phyloP scores from a whole-genome alignment of 768 basidiomycete genomes.

The Ramaria rubella region DNA sequence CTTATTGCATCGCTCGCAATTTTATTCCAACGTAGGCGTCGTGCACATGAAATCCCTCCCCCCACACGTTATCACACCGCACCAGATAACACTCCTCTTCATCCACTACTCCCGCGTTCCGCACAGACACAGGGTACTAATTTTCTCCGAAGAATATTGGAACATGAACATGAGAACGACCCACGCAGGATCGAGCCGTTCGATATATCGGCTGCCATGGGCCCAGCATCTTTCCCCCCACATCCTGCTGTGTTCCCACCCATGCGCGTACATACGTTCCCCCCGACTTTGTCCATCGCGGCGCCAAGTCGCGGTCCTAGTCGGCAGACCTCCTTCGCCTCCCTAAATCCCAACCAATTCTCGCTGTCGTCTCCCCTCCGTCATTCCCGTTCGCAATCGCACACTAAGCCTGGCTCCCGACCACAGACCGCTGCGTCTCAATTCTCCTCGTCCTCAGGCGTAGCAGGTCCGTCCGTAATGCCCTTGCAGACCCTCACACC shows the following conservation, averaged over 20 bases:
- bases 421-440: conserved; percentile 7
- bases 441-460: neutral
- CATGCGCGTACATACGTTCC: neutral
- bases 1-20: neutral
- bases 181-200: conserved; percentile 8
- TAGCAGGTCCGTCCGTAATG: conserved; percentile 1
- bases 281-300: neutral
- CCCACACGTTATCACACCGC: conserved; percentile 11
- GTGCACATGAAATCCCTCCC: conserved; percentile 7
- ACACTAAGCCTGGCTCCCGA: neutral
- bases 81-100: conserved; percentile 9
- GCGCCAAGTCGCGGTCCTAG: neutral
- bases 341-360: neutral
- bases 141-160: conserved; percentile 8
- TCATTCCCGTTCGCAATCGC: conserved; percentile 2
- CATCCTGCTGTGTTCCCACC: conserved; percentile 8
- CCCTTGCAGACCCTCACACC: neutral
- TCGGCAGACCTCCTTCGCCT: conserved; percentile 1
- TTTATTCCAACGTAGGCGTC: conserved; percentile 4
- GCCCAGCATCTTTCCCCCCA: conserved; percentile 1
- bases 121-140: conserved; percentile 9
- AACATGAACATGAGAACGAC: conserved; percentile 8
- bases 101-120: conserved; percentile 3
- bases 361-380: neutral
- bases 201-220: conserved; percentile 7